Evolutionary conservation across 805 yeast genomes (phyloP).

Genomic region (Ogataea ganodermae): DNA sequence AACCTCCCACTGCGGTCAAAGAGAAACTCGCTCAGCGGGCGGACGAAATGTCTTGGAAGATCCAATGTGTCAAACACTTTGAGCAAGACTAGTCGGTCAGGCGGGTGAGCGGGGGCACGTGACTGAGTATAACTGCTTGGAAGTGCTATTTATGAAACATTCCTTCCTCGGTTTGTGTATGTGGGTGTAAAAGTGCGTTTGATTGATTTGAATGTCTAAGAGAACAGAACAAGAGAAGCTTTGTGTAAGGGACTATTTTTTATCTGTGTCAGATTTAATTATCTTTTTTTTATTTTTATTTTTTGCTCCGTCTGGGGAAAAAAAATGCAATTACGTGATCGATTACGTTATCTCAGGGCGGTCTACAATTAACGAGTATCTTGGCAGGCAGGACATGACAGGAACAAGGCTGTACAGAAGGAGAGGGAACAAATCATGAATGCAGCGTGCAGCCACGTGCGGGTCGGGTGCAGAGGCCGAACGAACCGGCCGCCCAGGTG

Average conservation of each 20-base stretch:
- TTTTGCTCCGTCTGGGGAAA: slow-evolving; percentile 2
- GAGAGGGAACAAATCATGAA: background rate
- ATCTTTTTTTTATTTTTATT: background rate
- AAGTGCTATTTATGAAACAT: background rate
- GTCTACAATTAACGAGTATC: background rate
- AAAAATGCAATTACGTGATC: background rate
- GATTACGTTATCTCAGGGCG: background rate
- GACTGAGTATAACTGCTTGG: background rate
- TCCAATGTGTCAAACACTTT: slow-evolving; percentile 19
- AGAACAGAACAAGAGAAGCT: background rate
- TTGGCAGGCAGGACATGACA: background rate
- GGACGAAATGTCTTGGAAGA: slow-evolving; percentile 11
- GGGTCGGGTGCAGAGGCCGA: background rate
- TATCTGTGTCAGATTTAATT: background rate
- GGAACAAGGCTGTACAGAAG: background rate
- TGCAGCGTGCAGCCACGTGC: background rate
- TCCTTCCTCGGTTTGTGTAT: too few relatives aligned
- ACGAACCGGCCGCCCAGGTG: too few relatives aligned
- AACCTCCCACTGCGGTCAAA: slow-evolving; percentile 1
- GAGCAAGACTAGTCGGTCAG: slow-evolving; percentile 1
- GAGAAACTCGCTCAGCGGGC: slow-evolving; percentile 10
- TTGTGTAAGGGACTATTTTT: background rate
- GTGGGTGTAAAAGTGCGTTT: too few relatives aligned
- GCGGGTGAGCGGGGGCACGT: background rate
- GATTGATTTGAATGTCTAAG: background rate